A percentile compares a stretch with the other conserved stretches of the same genome.
Conservation (phyloP, 2,329 filamentous ascomycete species). For the Colletotrichum graminicola region DNA sequence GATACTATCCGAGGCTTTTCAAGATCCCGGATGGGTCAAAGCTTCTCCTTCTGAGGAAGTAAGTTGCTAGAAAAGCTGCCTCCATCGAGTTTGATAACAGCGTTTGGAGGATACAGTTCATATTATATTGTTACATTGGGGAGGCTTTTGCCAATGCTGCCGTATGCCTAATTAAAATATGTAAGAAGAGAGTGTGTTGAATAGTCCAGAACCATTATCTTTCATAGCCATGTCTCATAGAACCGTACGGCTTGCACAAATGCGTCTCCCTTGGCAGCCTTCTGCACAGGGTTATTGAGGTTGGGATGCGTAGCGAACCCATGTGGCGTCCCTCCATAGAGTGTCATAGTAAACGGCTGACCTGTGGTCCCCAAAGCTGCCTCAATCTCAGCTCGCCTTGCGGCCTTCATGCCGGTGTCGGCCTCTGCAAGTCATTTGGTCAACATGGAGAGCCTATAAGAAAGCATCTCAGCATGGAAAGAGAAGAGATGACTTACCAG, state of each 20-base stretch:
- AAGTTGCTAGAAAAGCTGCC: neutral
- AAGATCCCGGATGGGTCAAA: neutral
- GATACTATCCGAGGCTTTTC: neutral
- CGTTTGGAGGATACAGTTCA: neutral
- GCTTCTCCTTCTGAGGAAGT: neutral
- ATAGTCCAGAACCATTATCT: rapidly evolving
- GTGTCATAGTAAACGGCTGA: constrained; percentile 38
- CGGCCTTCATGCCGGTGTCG: constrained; percentile 69
- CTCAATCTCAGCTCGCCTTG: constrained; percentile 56
- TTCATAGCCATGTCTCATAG: constrained; percentile 69
- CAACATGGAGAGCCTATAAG: neutral
- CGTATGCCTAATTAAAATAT: neutral
- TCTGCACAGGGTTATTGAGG: constrained; percentile 60
- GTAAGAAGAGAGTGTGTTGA: neutral
- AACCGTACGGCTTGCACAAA: constrained; percentile 81
- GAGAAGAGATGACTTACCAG: constrained; percentile 54
- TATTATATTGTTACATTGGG: neutral
- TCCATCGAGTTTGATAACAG: neutral
- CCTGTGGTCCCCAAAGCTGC: constrained; percentile 18
- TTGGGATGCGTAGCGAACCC: constrained; percentile 81
- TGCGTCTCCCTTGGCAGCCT: constrained; percentile 82
- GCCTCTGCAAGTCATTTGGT: constrained; percentile 57
- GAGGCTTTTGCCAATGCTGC: no score
- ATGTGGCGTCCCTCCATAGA: constrained; percentile 77
- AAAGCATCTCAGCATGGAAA: rapidly evolving